Conservation (phyloP, 768 basidiomycete species). For the Tricholoma saponaceum region DNA sequence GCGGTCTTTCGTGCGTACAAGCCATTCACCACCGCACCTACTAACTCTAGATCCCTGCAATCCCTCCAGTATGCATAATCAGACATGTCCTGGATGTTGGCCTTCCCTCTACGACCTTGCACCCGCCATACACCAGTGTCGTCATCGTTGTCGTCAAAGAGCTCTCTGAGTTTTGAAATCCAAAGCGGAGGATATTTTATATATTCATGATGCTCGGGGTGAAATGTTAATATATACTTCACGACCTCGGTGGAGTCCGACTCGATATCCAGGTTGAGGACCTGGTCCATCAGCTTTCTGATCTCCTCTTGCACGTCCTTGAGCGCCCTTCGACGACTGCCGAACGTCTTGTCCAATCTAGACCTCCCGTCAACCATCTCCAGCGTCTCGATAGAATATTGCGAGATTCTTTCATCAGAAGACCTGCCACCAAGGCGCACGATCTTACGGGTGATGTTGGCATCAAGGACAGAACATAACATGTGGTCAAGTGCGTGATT, state of each 20-base stretch:
- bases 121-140: background rate
- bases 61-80: constrained; percentile 2
- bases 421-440: constrained; percentile 69
- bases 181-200: constrained; percentile 44
- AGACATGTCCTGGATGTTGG: background rate
- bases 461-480: constrained; percentile 60
- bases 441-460: constrained; percentile 55
- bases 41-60: background rate
- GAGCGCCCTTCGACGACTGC: constrained; percentile 31
- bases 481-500: constrained; percentile 81
- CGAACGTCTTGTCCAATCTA: constrained; percentile 32
- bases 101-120: background rate
- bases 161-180: constrained; percentile 28
- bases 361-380: constrained; percentile 43
- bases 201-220: constrained; percentile 45
- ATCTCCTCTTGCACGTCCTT: constrained; percentile 46
- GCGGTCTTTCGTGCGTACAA: background rate
- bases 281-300: constrained; percentile 35
- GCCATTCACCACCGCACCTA: background rate
- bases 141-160: constrained; percentile 10
- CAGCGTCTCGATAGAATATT: constrained; percentile 57
- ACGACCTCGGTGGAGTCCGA: constrained; percentile 31
- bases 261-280: constrained; percentile 30
- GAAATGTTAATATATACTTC: constrained; percentile 36
- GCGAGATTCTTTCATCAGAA: constrained; percentile 52